Evolutionary conservation across 257 asterid genomes (phyloP).

Genomic region (Cinchona pubescens): DNA sequence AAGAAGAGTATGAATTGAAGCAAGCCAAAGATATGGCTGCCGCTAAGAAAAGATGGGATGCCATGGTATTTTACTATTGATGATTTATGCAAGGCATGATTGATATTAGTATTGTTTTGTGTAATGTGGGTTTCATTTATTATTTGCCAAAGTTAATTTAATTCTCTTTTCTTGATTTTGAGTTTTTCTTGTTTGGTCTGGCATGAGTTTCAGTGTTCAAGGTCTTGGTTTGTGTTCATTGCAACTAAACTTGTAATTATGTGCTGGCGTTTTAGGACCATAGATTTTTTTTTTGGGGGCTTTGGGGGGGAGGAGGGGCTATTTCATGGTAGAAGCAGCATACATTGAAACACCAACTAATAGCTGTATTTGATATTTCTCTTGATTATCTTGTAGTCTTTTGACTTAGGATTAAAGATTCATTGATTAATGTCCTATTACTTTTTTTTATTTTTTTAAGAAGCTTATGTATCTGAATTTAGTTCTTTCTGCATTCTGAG

Average conservation of each 20-base stretch:
- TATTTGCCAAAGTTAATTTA: neutral
- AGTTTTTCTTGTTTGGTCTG: neutral
- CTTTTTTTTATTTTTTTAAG: neutral
- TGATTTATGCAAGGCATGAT: neutral
- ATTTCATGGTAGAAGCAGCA: no score
- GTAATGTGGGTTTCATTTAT: neutral
- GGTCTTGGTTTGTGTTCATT: neutral
- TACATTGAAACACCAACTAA: no score
- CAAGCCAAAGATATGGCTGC: conserved; percentile 97
- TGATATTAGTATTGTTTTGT: neutral
- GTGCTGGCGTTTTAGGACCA: neutral
- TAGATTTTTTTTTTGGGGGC: neutral
- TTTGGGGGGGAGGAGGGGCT: neutral
- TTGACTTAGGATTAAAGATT: no score
- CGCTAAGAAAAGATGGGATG: conserved; percentile 94
- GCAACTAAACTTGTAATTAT: neutral
- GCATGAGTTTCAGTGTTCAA: neutral
- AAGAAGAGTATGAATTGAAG: conserved; percentile 86
- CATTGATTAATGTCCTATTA: no score
- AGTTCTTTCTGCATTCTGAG: neutral
- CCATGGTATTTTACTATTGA: conserved; percentile 51
- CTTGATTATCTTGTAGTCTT: no score
- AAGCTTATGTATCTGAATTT: neutral
- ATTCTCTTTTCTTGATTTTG: neutral
- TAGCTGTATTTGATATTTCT: no score